Evolutionary conservation across 192 early-diverging fungal species (phyloP).

Genomic region (Helicostylum pulchrum): DNA sequence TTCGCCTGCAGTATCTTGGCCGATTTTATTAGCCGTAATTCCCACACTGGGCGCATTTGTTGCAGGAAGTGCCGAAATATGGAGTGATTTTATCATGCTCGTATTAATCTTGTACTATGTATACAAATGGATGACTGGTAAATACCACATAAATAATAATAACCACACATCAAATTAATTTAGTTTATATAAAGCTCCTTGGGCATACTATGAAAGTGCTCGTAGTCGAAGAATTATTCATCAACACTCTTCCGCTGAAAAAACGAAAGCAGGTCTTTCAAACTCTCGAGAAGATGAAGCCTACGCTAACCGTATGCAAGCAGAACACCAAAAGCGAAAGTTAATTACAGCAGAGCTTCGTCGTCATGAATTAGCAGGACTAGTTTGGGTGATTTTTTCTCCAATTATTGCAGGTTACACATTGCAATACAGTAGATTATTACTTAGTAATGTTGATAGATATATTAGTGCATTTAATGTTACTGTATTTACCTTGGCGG

Average conservation of each 20-base stretch:
- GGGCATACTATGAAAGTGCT: conserved; percentile 57
- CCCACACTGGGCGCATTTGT: conserved; percentile 55
- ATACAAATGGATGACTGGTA: conserved; percentile 63
- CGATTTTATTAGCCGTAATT: conserved; percentile 53
- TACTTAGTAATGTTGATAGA: conserved; percentile 49
- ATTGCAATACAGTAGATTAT: conserved; percentile 49
- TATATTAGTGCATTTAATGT: conserved; percentile 58
- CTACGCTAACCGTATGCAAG: background rate
- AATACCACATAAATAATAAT: background rate
- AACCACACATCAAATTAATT: background rate
- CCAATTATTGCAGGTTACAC: conserved; percentile 55
- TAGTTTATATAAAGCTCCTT: conserved; percentile 41
- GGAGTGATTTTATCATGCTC: conserved; percentile 56
- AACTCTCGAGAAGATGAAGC: too few relatives aligned
- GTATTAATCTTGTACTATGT: conserved; percentile 55
- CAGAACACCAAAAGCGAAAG: conserved; percentile 14
- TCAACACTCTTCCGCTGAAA: background rate
- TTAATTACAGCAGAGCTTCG: conserved; percentile 42
- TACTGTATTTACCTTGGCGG: conserved; percentile 54
- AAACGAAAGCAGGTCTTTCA: too few relatives aligned
- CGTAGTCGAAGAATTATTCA: conserved; percentile 37
- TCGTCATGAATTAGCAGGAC: conserved; percentile 46
- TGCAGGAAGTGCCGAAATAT: conserved; percentile 56
- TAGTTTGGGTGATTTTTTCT: conserved; percentile 47
- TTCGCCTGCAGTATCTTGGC: conserved; percentile 41